Base-by-base conservation (phyloP, 2,329 filamentous ascomycete genomes). In the Cadophora sp. region DNA sequence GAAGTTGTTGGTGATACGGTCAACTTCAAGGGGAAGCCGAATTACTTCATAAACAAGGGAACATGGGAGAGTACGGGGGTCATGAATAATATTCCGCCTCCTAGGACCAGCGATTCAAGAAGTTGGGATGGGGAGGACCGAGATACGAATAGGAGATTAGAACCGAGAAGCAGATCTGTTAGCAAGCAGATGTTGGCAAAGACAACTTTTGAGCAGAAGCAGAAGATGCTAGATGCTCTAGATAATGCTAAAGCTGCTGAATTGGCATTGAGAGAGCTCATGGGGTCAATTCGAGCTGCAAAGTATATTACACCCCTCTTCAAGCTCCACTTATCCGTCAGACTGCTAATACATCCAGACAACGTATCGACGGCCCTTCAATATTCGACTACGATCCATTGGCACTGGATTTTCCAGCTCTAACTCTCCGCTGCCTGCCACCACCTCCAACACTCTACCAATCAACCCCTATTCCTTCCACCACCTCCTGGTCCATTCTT, bases 241-340 rank as follows among this genome's bases (percentile, higher is more conserved):
- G 94, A 97, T 77, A 93, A 88, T n/a, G 91, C 91, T 24, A 88
- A 89, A 71, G 94, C 94, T 5, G 89, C 94, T 26, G 93, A 97
- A 80, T 81, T 97, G 77, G 94, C 95, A 7, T 80, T 97, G 73
- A 85, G 92, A 70, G 95, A 97, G 81, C 83, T 97, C 55, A 81
- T 97, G 65, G 89, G 91, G 75, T 94, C 92, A 69, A 87, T 94
- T 78, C 89, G 92, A 77, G 92, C 94, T 71, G 94, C 94, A 72
- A 93, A 91, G 92, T 94, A 84, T 75, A 88, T n/a, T 80, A 24
- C 11, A 51, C 22, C n/a, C 29, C 56, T 31, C 37, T n/a, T 16
- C 46, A n/a, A 43, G 22, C 24, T 65, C n/a, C 22, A 46, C 31
- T 29, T 26, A 65, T 55, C 14, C 34, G 9, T n/a, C 19, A 48